Conservation (phyloP, 768 basidiomycete genomes). For the Gyrodon lividus region DNA sequence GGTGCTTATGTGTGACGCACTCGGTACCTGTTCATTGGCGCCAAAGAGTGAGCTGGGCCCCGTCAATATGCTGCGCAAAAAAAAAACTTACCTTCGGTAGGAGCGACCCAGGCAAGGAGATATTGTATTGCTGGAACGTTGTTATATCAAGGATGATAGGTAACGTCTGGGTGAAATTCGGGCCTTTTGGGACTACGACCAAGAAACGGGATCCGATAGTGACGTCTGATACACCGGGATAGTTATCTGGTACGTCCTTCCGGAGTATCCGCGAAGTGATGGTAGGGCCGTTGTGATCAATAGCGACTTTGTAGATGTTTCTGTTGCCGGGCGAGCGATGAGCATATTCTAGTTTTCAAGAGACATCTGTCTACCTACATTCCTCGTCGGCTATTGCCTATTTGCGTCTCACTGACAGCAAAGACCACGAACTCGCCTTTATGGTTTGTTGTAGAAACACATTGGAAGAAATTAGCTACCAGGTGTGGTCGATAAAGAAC, state of each 20-base stretch:
- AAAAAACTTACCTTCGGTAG: not conserved
- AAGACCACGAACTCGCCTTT: constrained; percentile 4
- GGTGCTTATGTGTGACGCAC: not conserved
- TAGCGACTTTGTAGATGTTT: not conserved
- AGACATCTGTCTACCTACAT: not conserved
- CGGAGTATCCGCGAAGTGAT: not conserved
- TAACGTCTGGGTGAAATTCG: not conserved
- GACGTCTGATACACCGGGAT: not conserved
- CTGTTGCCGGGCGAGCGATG: not conserved
- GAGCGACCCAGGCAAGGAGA: not conserved
- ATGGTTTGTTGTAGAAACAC: not conserved
- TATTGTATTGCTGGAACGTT: not conserved
- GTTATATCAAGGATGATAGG: constrained; percentile 7
- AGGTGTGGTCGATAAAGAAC: constrained; percentile 7
- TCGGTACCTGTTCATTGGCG: not conserved
- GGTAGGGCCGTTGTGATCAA: not conserved
- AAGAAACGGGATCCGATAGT: constrained; percentile 5
- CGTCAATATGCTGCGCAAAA: no score
- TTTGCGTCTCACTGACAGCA: constrained; percentile 7
- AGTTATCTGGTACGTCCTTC: not conserved
- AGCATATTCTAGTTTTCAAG: no score
- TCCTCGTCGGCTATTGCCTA: not conserved
- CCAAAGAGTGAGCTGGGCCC: no score
- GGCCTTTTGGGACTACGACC: not conserved
- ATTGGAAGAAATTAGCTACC: constrained; percentile 4